phyloP scores from a whole-genome alignment of 106 monocot species.

The Dendrobium nobile region DNA sequence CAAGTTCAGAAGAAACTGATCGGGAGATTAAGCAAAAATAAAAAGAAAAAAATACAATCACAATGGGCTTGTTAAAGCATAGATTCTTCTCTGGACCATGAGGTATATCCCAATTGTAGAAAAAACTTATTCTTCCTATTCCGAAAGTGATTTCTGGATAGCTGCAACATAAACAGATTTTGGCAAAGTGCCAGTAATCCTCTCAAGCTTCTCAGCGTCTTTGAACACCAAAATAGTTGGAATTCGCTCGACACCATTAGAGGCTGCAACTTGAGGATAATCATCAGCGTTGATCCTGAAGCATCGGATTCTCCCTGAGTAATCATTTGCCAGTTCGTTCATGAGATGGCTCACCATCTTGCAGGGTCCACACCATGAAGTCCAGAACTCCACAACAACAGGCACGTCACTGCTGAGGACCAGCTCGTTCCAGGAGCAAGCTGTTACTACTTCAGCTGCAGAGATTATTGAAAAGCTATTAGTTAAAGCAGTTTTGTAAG shows the following conservation, averaged over 20 bases:
- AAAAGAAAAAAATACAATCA: no score
- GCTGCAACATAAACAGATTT: slow-evolving; percentile 76
- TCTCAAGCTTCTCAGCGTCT: slow-evolving; percentile 51
- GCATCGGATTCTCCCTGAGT: slow-evolving; percentile 53
- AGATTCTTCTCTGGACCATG: no score
- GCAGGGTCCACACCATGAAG: slow-evolving; percentile 92
- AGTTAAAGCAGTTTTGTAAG: not conserved
- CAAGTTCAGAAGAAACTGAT: not conserved
- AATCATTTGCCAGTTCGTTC: slow-evolving; percentile 69
- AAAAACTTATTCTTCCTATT: not conserved
- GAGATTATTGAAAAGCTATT: not conserved
- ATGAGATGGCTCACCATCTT: slow-evolving; percentile 59
- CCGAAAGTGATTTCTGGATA: slow-evolving; percentile 33
- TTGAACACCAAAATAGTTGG: slow-evolving; percentile 79
- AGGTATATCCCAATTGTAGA: no score
- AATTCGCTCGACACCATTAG: slow-evolving; percentile 47
- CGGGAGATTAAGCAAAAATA: no score
- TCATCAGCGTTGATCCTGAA: slow-evolving; percentile 59
- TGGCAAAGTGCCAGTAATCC: slow-evolving; percentile 78
- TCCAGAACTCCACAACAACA: slow-evolving; percentile 78
- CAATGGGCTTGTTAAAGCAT: not conserved
- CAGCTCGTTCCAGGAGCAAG: slow-evolving; percentile 55
- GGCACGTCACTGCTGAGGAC: slow-evolving; percentile 52
- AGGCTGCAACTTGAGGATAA: slow-evolving; percentile 49
- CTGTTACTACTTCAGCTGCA: slow-evolving; percentile 60